Conservation (phyloP, 129 eudicot genomes). For the Helichrysum umbraculigerum region DNA sequence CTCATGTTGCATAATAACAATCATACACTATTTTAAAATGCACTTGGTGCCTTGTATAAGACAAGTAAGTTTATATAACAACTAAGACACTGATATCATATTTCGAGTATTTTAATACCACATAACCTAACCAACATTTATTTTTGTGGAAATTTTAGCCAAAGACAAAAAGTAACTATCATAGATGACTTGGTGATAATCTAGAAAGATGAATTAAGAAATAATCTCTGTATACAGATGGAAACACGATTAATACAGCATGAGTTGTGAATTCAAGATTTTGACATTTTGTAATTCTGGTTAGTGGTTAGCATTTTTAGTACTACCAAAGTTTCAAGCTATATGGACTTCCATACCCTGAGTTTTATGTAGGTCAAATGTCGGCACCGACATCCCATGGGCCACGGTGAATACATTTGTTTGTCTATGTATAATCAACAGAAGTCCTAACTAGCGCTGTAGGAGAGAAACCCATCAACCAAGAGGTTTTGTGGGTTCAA, state of each 20-base stretch:
- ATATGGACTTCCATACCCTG: background rate
- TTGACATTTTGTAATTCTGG: background rate
- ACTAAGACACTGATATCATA: background rate
- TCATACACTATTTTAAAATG: background rate
- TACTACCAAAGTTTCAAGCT: background rate
- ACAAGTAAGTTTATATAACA: slow-evolving; percentile 15
- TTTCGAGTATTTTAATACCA: slow-evolving; percentile 3
- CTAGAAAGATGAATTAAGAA: slow-evolving; percentile 5
- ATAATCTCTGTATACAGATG: background rate
- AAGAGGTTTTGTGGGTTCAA: too few species aligned
- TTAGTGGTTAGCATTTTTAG: background rate
- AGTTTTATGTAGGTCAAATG: background rate
- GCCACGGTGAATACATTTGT: background rate
- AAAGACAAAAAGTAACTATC: slow-evolving; percentile 32
- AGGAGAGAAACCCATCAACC: too few species aligned
- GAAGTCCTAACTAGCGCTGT: too few species aligned
- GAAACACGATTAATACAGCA: background rate
- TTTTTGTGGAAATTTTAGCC: slow-evolving; percentile 25
- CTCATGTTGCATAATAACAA: slow-evolving; percentile 15
- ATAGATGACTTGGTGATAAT: slow-evolving; percentile 26
- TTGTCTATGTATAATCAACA: background rate
- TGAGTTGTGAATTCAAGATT: background rate
- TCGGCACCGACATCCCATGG: background rate
- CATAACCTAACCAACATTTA: background rate
- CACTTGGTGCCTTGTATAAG: slow-evolving; percentile 3